A percentile compares a stretch with the other conserved stretches of the same genome.
phyloP scores from a whole-genome alignment of 805 yeast genomes.

The Peterozyma toletana region DNA sequence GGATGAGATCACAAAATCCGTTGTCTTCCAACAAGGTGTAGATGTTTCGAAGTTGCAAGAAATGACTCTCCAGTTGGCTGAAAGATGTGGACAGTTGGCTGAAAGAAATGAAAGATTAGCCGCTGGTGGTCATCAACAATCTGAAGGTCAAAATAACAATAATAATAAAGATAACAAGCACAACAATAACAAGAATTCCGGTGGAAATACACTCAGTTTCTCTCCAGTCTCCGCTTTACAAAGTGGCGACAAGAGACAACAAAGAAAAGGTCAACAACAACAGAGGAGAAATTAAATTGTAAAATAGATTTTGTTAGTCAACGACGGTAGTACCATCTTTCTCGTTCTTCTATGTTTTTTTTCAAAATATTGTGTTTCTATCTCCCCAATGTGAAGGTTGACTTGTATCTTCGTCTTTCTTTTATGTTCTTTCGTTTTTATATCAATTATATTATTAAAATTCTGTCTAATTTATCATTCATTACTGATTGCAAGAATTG shows the following conservation, averaged over 20 bases:
- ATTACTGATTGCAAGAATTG: no score
- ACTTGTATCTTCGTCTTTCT: no score
- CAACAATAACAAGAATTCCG: slow-evolving; percentile 19
- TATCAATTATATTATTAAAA: no score
- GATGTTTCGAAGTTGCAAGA: slow-evolving; percentile 83
- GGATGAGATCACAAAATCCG: slow-evolving; percentile 54
- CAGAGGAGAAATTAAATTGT: slow-evolving; percentile 1
- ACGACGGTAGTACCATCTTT: no score
- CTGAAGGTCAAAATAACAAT: slow-evolving; percentile 13
- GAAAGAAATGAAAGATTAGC: slow-evolving; percentile 84
- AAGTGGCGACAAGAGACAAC: slow-evolving; percentile 24
- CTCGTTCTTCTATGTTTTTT: no score
- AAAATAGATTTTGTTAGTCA: no score
- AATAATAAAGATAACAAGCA: slow-evolving; percentile 10
- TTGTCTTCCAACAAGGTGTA: slow-evolving; percentile 68
- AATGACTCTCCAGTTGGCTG: slow-evolving; percentile 77
- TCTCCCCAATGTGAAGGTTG: no score
- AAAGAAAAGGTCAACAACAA: slow-evolving; percentile 12
- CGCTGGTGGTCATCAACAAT: slow-evolving; percentile 52
- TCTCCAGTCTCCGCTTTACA: slow-evolving; percentile 25
- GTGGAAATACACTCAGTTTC: slow-evolving; percentile 10
- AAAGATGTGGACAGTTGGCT: slow-evolving; percentile 66
- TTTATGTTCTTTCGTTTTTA: no score
- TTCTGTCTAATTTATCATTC: no score
- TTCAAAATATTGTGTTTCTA: no score